A percentile compares a stretch with the other conserved stretches of the same genome.
phyloP scores from a whole-genome alignment of 148 eudicot genomes.

The Rhododendron griersonianum region DNA sequence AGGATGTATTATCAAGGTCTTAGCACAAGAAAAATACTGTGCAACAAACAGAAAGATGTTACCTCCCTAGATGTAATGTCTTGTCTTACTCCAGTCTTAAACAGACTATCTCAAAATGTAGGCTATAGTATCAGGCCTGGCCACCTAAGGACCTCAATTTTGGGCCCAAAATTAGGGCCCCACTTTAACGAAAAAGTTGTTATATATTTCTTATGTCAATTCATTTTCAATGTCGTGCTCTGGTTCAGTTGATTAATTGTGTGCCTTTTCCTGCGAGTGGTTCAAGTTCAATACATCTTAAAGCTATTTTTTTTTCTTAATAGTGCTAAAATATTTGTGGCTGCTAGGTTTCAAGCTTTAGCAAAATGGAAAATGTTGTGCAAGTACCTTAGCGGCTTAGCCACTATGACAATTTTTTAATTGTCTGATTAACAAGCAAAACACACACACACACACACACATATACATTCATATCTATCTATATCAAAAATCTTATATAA shows the following conservation, averaged over 20 bases:
- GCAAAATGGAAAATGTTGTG: background rate
- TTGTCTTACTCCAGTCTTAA: background rate
- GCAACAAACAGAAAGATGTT: background rate
- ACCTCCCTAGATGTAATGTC: background rate
- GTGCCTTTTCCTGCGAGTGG: background rate
- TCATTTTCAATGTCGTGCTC: background rate
- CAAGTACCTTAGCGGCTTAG: background rate
- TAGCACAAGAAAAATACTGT: background rate
- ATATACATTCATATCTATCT: background rate
- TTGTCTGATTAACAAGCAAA: background rate
- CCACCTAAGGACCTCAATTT: background rate
- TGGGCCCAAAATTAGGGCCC: background rate
- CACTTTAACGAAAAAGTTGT: background rate
- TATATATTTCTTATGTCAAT: background rate
- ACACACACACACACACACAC: background rate
- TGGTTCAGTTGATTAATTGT: background rate
- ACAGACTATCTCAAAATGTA: background rate
- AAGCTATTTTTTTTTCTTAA: background rate
- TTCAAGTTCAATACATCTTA: background rate
- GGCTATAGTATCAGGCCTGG: background rate
- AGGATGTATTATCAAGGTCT: background rate
- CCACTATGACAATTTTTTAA: background rate
- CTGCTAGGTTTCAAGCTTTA: background rate
- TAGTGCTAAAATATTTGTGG: background rate
- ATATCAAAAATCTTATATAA: background rate